Evolutionary conservation across 1,284 basidiomycete genomes (phyloP).

Genomic region (Cryptococcus deneoformans): DNA sequence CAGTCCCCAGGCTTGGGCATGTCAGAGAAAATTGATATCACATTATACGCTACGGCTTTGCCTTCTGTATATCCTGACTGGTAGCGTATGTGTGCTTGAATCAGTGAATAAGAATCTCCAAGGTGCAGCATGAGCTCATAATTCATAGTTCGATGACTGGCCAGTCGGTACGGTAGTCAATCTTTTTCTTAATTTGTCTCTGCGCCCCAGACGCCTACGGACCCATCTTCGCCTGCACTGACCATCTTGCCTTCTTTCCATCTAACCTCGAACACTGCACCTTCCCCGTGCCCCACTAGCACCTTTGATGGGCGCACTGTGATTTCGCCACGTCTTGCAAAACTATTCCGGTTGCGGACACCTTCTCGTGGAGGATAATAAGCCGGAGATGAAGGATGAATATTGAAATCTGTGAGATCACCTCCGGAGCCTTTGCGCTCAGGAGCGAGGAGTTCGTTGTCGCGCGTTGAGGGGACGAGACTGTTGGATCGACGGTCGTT

Average conservation of each 20-base stretch:
- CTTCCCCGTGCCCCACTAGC: conserved; percentile 34
- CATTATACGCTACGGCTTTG: no score
- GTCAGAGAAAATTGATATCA: no score
- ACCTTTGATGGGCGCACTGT: conserved; percentile 33
- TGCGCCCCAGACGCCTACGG: conserved; percentile 50
- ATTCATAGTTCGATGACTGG: no score
- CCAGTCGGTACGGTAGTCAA: no score
- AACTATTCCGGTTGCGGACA: neutral
- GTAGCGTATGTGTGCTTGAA: no score
- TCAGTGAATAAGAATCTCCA: no score
- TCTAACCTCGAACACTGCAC: conserved; percentile 50
- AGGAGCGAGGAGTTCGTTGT: neutral
- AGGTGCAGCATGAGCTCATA: no score
- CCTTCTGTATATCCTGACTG: no score
- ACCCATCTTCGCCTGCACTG: conserved; percentile 51
- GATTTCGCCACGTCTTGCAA: conserved; percentile 3
- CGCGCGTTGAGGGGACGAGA: neutral
- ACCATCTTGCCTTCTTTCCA: conserved; percentile 49
- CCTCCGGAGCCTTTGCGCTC: neutral
- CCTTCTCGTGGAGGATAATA: conserved; percentile 30
- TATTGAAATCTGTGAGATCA: no score
- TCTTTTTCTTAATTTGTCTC: neutral
- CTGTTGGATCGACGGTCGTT: neutral
- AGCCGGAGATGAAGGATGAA: conserved; percentile 14
- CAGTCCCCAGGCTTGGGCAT: no score